Base-by-base conservation (phyloP, 139 green algal genomes). In the Picochlorum costavermella region DNA sequence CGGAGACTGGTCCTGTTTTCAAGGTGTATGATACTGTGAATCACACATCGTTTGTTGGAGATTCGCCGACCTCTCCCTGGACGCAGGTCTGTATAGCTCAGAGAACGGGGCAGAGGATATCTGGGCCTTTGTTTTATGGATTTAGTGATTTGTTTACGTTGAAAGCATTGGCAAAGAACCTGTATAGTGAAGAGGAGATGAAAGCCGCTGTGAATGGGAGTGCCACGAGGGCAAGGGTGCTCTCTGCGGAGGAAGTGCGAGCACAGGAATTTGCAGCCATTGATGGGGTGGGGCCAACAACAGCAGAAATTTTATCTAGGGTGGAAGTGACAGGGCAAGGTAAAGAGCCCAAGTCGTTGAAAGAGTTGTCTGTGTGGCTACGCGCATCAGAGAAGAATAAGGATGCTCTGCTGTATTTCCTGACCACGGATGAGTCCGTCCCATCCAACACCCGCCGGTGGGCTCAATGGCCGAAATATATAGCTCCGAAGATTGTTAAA, bases 51-150 rank as follows among this genome's bases (percentile, higher is more conserved):
- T 85, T 83, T 55, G 30, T 13, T 30, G 78, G 78, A 4, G 6
- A 17, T 9, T 71, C 72, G 2, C 78, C 78, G 4, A 85, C 78
- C 10, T 60, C 65, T 56, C 78, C 78, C 3, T 85, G 78, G 78
- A 83, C 76, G 3, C 57, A 68, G 3, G 55, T 81, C 28, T 81
- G 76, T 70, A 28, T 85, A 13, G 63, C 67, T 3, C 66, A 79
- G 16, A 65, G 45, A 25, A 75, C 75, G 2, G 77, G 77, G 6
- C 71, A 75, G 56, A 64, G 78, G 44, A 83, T 85, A 30, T 73
- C 50, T 17, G 77, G 77, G 3, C 78, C 78, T 11, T 71, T 79
- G 23, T 83, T 70, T 66, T 85, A 79, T 46, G 78, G 78, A 11
- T 85, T 85, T 71, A 63, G 30, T 8, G 72, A 83, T 59, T 26